Conservation (phyloP, 805 yeast species). For the Teunomyces aglyptinius region DNA sequence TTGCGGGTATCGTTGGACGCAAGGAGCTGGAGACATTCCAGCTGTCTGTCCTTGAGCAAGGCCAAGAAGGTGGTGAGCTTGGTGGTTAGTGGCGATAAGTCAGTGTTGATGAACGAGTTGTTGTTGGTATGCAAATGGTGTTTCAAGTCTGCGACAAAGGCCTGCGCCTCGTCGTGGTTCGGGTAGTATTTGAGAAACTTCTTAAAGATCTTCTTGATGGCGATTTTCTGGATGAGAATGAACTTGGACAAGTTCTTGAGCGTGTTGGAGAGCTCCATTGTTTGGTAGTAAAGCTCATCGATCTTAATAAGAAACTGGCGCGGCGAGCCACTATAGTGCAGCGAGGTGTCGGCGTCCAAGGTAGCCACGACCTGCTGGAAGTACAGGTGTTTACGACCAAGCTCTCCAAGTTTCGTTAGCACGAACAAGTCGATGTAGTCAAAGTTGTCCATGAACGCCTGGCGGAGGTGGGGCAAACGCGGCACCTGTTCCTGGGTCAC, state of each 20-base stretch:
- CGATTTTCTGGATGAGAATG: slow-evolving; percentile 71
- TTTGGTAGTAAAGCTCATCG: slow-evolving; percentile 29
- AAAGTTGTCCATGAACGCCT: slow-evolving; percentile 54
- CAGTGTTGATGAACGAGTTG: slow-evolving; percentile 58
- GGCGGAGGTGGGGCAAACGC: slow-evolving; percentile 32
- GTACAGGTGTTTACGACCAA: slow-evolving; percentile 45
- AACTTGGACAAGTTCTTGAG: slow-evolving; percentile 69
- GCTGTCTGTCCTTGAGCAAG: slow-evolving; percentile 11
- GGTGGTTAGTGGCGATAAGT: slow-evolving; percentile 58
- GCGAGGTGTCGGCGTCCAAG: neutral
- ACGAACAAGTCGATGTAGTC: slow-evolving; percentile 63
- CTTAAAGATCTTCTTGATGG: slow-evolving; percentile 68
- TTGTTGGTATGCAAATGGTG: slow-evolving; percentile 39
- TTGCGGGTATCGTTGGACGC: neutral
- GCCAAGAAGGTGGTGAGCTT: slow-evolving; percentile 51
- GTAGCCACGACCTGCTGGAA: slow-evolving; percentile 17
- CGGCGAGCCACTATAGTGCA: neutral
- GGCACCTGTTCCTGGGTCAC: slow-evolving; percentile 41
- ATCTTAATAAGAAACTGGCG: slow-evolving; percentile 14
- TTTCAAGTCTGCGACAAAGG: slow-evolving; percentile 29
- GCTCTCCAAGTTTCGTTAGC: slow-evolving; percentile 65
- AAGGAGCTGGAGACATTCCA: neutral
- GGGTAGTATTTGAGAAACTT: slow-evolving; percentile 53
- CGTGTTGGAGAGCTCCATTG: slow-evolving; percentile 44
- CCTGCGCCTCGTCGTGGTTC: slow-evolving; percentile 16